These are phyloP conservation scores for Lophiotrema nucula DNA, from an alignment of 495 filamentous ascomycete genomes.

Conservation along the genomic window DNA sequence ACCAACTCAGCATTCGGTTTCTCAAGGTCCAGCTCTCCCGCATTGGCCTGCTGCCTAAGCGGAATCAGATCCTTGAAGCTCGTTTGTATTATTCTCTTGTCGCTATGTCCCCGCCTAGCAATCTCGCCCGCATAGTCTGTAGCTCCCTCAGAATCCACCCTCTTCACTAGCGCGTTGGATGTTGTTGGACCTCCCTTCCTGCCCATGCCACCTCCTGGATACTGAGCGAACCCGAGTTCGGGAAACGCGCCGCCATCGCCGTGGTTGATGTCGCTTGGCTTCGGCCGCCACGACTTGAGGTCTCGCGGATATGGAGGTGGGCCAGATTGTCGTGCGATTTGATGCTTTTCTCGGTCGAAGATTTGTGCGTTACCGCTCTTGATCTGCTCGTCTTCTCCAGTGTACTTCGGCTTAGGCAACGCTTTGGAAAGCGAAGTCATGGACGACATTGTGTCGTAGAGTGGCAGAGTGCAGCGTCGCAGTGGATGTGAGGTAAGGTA, in stretches of 20 bases:
- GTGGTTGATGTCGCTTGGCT: slow-evolving; percentile 84
- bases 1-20: slow-evolving; percentile 84
- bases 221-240: slow-evolving; percentile 90
- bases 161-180: slow-evolving; percentile 85
- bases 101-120: slow-evolving; percentile 82
- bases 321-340: slow-evolving; percentile 79
- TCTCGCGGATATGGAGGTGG: slow-evolving; percentile 82
- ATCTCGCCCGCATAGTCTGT: slow-evolving; percentile 98
- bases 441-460: slow-evolving; percentile 19
- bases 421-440: slow-evolving; percentile 71
- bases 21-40: slow-evolving; percentile 87
- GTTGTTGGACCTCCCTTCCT: slow-evolving; percentile 65
- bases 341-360: slow-evolving; percentile 75
- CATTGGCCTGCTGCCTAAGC: slow-evolving; percentile 87
- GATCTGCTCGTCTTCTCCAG: slow-evolving; percentile 72
- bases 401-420: slow-evolving; percentile 87
- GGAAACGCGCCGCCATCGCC: slow-evolving; percentile 96
- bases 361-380: slow-evolving; percentile 78
- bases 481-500: background rate
- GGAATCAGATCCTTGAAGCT: slow-evolving; percentile 97
- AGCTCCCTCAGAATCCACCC: slow-evolving; percentile 87
- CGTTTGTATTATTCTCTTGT: slow-evolving; percentile 82
- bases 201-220: slow-evolving; percentile 94
- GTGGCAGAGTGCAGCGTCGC: too few relatives aligned
- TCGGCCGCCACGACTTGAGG: too few relatives aligned